Evolutionary conservation across 139 green algal genomes (phyloP), one percentile per base, ranked within the genome.

Genomic region (Chlamydomonas schloesseri): DNA sequence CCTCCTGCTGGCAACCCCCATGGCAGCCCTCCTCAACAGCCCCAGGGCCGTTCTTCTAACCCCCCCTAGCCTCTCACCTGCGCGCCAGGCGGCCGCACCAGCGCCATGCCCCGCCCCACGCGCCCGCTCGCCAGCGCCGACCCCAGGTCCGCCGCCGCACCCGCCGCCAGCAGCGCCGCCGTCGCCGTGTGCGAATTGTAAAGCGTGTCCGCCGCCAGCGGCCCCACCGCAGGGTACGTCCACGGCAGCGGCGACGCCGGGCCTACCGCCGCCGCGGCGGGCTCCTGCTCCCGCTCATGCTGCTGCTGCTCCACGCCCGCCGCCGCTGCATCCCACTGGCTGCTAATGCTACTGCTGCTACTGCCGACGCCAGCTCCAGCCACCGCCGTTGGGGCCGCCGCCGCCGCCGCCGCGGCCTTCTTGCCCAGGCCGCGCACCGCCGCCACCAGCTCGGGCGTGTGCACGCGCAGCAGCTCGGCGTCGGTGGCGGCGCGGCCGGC

Each of bases 1-100:
- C n/a, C n/a, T 15, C 53, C 53, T 58, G 13, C 53, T 58, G 53
- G 15, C 53, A 58, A 58, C 57, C 57, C n/a, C n/a, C n/a, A n/a
- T n/a, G n/a, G n/a, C n/a, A n/a, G n/a, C n/a, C n/a, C n/a, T n/a
- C n/a, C n/a, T n/a, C n/a, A n/a, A n/a, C n/a, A n/a, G n/a, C n/a
- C n/a, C n/a, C n/a, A n/a, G n/a, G n/a, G n/a, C n/a, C n/a, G n/a
- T n/a, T n/a, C n/a, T n/a, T n/a, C n/a, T n/a, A n/a, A n/a, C n/a
- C n/a, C n/a, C 42, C 42, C 42, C 6, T 13, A 8, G 6, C 42
- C 42, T 8, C 75, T 58, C 64, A 84, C 78, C 78, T 84, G 80
- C 23, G 80, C 70, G 55, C 95, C 95, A 3, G 94, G 92, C 10
- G 95, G 95, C 83, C 95, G 82, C 36, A 97, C 89, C 1, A 97